Evolutionary conservation across 2,329 filamentous ascomycete species (phyloP).

Genomic region (Pestalotiopsis sp.): DNA sequence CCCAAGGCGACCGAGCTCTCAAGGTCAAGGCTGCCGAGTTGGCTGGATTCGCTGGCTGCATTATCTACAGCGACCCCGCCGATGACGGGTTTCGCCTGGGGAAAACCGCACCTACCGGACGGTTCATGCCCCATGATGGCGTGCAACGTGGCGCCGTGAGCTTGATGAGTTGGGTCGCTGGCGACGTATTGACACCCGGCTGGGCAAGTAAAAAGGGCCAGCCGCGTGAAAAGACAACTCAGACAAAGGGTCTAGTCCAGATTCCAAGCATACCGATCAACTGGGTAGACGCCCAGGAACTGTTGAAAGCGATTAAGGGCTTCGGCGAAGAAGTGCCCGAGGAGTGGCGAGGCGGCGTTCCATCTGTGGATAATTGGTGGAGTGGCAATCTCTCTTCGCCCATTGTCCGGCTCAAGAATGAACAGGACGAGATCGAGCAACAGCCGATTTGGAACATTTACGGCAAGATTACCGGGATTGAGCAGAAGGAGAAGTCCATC

Average conservation of each 20-base stretch:
- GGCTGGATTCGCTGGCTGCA: constrained; percentile 81
- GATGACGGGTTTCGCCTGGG: constrained; percentile 82
- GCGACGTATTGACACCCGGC: constrained; percentile 90
- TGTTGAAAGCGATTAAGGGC: constrained; percentile 76
- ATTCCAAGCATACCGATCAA: constrained; percentile 91
- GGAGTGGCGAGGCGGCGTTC: constrained; percentile 77
- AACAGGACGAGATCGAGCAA: constrained; percentile 80
- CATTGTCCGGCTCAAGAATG: constrained; percentile 78
- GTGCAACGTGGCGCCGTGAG: constrained; percentile 83
- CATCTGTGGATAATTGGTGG: constrained; percentile 79
- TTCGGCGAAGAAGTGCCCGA: constrained; percentile 69
- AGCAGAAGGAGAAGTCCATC: constrained; percentile 80
- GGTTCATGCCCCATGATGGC: constrained; percentile 78
- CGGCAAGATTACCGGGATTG: constrained; percentile 79
- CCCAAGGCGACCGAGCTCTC: constrained; percentile 70
- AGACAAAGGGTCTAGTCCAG: constrained; percentile 72
- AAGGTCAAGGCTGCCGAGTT: constrained; percentile 91
- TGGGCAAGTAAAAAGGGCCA: constrained; percentile 71
- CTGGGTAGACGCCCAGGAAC: constrained; percentile 82
- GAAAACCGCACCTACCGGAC: constrained; percentile 72
- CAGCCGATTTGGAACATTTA: constrained; percentile 93
- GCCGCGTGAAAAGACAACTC: constrained; percentile 67
- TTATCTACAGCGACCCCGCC: constrained; percentile 89
- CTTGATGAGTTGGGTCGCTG: constrained; percentile 79
- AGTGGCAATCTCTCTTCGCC: constrained; percentile 77